phyloP scores from a whole-genome alignment of 2,329 filamentous ascomycete genomes.

The Rhynchosporium agropyri region DNA sequence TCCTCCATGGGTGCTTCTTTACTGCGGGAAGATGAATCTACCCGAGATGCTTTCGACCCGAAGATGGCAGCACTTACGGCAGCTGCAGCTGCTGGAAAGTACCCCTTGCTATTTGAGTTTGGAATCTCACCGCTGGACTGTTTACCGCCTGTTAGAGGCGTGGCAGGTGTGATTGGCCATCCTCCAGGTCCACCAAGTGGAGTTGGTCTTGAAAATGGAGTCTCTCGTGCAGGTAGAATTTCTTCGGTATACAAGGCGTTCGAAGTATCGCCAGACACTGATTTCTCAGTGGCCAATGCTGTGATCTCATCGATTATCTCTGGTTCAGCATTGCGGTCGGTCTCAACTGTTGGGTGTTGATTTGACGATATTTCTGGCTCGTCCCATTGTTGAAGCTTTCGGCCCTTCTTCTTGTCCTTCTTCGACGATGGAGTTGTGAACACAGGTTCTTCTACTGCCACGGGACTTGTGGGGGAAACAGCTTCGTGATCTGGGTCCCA shows the following conservation, averaged over 20 bases:
- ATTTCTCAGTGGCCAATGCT: constrained; percentile 18
- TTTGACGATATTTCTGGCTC: constrained; percentile 6
- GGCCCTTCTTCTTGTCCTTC: constrained; percentile 23
- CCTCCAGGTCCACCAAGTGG: constrained; percentile 33
- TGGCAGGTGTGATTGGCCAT: constrained; percentile 32
- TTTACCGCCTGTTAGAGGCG: constrained; percentile 25
- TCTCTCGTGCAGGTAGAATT: constrained; percentile 17
- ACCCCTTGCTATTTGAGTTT: constrained; percentile 24
- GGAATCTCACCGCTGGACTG: constrained; percentile 18
- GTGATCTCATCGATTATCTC: constrained; percentile 18
- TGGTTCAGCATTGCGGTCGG: background rate
- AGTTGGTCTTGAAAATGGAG: constrained; percentile 23
- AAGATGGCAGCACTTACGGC: constrained; percentile 26
- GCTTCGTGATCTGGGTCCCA: constrained; percentile 14
- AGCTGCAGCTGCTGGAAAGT: constrained; percentile 28
- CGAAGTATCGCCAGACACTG: background rate
- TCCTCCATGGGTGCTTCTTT: constrained; percentile 15
- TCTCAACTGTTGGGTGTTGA: background rate
- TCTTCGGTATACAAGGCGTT: constrained; percentile 16
- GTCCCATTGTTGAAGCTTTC: constrained; percentile 12
- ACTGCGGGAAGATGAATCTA: constrained; percentile 11
- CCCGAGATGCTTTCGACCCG: constrained; percentile 9
- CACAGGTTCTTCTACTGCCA: constrained; percentile 1
- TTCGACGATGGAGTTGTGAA: constrained; percentile 11
- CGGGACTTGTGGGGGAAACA: background rate